Conservation (phyloP, 2,329 filamentous ascomycete species). For the Cladosporium sp. region DNA sequence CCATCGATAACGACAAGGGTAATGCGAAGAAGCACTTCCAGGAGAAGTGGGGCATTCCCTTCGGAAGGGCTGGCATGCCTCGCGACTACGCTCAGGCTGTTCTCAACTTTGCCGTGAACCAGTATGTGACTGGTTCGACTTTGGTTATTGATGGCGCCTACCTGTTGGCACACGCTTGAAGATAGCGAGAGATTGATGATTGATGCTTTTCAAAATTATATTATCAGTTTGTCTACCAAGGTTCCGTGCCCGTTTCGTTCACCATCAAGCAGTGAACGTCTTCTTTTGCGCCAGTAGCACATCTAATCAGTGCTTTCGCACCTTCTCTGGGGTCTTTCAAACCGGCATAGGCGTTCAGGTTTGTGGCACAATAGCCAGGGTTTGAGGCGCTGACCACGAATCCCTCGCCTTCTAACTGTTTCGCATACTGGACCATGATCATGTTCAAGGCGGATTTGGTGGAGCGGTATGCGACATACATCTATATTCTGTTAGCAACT, state of each 20-base stretch:
- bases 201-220: neutral
- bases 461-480: slow-evolving; percentile 31
- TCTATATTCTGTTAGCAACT: neutral
- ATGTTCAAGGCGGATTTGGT: slow-evolving; percentile 44
- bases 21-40: slow-evolving; percentile 46
- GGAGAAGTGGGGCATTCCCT: slow-evolving; percentile 35
- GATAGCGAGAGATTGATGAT: neutral
- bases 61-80: slow-evolving; percentile 36
- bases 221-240: slow-evolving; percentile 17
- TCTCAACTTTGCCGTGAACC: slow-evolving; percentile 50
- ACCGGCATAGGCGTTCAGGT: slow-evolving; percentile 23
- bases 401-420: slow-evolving; percentile 32
- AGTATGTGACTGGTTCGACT: slow-evolving; percentile 61
- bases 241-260: slow-evolving; percentile 21
- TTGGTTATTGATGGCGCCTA: slow-evolving; percentile 62
- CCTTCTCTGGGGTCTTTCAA: slow-evolving; percentile 28
- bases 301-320: slow-evolving; percentile 24
- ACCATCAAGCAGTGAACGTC: slow-evolving; percentile 24
- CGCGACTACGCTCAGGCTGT: slow-evolving; percentile 52
- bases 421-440: slow-evolving; percentile 43
- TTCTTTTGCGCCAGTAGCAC: slow-evolving; percentile 20
- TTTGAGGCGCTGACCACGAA: slow-evolving; percentile 38
- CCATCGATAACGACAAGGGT: slow-evolving; percentile 44
- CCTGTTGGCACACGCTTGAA: slow-evolving; percentile 35
- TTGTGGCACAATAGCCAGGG: slow-evolving; percentile 20